Percentiles rank a stretch among this genome's conserved stretches.
Conservation (phyloP, 2,329 filamentous ascomycete genomes). For the Epichloe amarillans region DNA sequence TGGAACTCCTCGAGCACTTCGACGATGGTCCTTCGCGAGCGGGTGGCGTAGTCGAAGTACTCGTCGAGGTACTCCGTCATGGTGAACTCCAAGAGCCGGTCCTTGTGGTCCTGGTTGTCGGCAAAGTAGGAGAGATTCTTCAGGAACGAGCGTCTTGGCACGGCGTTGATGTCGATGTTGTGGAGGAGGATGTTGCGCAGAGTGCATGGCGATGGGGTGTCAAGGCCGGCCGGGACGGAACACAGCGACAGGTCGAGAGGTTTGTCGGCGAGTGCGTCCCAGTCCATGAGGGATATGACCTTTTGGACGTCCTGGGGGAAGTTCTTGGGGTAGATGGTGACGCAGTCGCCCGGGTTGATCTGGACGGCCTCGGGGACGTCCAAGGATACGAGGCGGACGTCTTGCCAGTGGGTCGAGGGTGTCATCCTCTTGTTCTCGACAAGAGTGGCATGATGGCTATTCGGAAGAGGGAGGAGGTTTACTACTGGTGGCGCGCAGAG, state of each 20-base stretch:
- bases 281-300: conserved; percentile 67
- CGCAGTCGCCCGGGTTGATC: conserved; percentile 60
- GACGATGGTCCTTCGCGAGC: conserved; percentile 77
- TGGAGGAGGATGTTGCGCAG: conserved; percentile 65
- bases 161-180: conserved; percentile 78
- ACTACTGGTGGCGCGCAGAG: conserved; percentile 15
- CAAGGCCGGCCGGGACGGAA: conserved; percentile 22
- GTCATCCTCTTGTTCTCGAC: conserved; percentile 61
- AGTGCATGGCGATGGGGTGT: conserved; percentile 36
- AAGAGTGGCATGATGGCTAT: conserved; percentile 44
- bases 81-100: conserved; percentile 73
- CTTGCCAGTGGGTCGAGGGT: conserved; percentile 72
- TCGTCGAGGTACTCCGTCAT: conserved; percentile 73
- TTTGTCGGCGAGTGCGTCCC: conserved; percentile 59
- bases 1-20: conserved; percentile 88
- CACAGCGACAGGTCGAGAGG: conserved; percentile 40
- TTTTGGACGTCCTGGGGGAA: conserved; percentile 65
- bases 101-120: conserved; percentile 56
- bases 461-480: conserved; percentile 40
- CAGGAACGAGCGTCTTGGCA: conserved; percentile 81
- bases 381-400: conserved; percentile 71
- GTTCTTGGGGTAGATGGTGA: conserved; percentile 80
- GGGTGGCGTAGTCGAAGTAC: conserved; percentile 88
- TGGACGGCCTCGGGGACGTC: conserved; percentile 18
- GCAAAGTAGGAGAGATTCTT: conserved; percentile 65